Conservation (phyloP, 768 basidiomycete species). For the Naganishia kalamii region DNA sequence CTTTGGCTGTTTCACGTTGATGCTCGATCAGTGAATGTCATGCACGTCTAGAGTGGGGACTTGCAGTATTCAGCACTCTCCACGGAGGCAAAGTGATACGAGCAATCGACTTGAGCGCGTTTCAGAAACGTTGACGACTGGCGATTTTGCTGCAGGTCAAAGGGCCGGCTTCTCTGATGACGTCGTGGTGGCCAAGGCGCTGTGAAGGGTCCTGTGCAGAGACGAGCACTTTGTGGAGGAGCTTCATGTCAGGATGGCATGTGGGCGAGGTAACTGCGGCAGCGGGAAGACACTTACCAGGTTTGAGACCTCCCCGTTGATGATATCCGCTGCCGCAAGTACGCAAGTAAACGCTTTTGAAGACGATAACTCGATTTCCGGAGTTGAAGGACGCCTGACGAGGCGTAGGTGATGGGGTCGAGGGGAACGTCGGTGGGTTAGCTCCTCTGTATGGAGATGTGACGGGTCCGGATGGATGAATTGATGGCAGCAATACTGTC, state of each 20-base stretch:
- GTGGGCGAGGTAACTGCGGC: too few relatives aligned
- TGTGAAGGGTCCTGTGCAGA: neutral
- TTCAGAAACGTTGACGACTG: neutral
- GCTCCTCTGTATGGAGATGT: too few relatives aligned
- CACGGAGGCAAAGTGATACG: neutral
- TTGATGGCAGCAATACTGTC: too few relatives aligned
- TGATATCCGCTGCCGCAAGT: too few relatives aligned
- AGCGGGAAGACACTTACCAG: too few relatives aligned
- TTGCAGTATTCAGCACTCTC: neutral
- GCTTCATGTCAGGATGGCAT: neutral
- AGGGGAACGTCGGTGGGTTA: too few relatives aligned
- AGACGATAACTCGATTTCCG: too few relatives aligned
- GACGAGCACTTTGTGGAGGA: neutral
- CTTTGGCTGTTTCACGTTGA: neutral
- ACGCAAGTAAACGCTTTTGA: too few relatives aligned
- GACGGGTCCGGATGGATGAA: too few relatives aligned
- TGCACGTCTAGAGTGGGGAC: neutral
- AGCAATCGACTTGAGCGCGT: constrained; percentile 3
- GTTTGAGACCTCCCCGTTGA: too few relatives aligned
- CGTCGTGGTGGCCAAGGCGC: neutral
- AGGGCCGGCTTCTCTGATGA: neutral
- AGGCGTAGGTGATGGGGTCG: too few relatives aligned
- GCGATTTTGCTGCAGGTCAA: neutral
- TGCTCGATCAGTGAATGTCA: neutral
- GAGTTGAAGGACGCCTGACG: too few relatives aligned